Evolutionary conservation across 257 asterid genomes (phyloP), one percentile per base, ranked within the genome.

Genomic region (Salvia miltiorrhiza): DNA sequence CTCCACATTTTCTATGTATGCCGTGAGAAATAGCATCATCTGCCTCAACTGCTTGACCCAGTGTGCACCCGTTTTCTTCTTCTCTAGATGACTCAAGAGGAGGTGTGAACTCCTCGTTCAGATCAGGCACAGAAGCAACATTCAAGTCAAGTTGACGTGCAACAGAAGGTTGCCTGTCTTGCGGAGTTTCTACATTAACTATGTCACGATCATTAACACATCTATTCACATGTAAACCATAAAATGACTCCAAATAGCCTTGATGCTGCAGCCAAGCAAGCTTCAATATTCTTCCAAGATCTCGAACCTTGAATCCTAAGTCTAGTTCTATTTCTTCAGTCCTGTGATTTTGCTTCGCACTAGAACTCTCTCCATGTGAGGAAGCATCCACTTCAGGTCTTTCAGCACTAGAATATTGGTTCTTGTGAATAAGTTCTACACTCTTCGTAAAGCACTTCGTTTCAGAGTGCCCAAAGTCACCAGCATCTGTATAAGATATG

Each of bases 381-480:
- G n/a, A n/a, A 62, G 69, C 82, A 63, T 69, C 84, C 39, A 6
- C 70, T 82, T 67, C 76, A 37, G 80, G 75, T 69, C 66, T 75
- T 69, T 59, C 77, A 48, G 79, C 48, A 44, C 48, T 61, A 14
- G 80, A 62, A 65, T 63, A 69, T 35, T 77, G 59, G 69, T 74
- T 81, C 65, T 70, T 78, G 63, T 69, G 85, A 62, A 88, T 58
- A 74, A 88, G 70, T 71, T 91, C 96, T 13, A 82, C 74, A 47
- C 93, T 91, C 80, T 79, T 85, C 17, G 93, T 88, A 76, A 88
- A 88, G 81, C 93, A 87, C 72, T 84, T 88, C 7, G 90, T 84
- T 83, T 88, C 96, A 14, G 97, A 91, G 81, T 87, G 97, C 49
- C 95, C 93, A 48, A 81, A 80, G 78, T 87, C 96, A 61, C 88